Evolutionary conservation across 345 rosid genomes (phyloP).

Genomic region (Pistacia integerrima): DNA sequence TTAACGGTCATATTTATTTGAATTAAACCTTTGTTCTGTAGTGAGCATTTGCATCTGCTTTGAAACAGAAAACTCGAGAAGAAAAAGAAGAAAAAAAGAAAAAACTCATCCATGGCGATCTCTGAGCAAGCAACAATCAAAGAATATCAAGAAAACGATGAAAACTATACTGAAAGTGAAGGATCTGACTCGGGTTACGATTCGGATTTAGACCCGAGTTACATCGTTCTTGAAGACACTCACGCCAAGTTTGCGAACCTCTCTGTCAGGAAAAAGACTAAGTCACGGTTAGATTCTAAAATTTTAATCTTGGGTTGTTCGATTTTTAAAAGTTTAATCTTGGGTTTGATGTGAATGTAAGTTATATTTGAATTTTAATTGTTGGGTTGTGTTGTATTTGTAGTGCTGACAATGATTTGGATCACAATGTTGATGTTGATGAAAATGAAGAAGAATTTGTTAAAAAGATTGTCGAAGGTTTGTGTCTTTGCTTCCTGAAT

Average conservation of each 20-base stretch:
- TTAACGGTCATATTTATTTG: too few relatives aligned
- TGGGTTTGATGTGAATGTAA: not conserved
- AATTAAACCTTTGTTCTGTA: too few relatives aligned
- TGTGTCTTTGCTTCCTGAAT: not conserved
- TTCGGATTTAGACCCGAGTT: slow-evolving; percentile 40
- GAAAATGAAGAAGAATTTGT: slow-evolving; percentile 13
- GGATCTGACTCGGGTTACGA: slow-evolving; percentile 33
- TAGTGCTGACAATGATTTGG: slow-evolving; percentile 20
- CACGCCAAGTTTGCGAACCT: slow-evolving; percentile 30
- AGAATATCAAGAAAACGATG: slow-evolving; percentile 6
- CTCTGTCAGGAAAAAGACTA: slow-evolving; percentile 35
- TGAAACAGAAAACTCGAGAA: not conserved
- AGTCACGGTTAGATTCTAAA: slow-evolving; percentile 24
- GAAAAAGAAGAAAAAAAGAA: slow-evolving; percentile 34
- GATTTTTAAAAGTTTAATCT: not conserved
- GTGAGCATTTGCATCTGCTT: too few relatives aligned
- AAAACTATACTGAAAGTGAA: not conserved
- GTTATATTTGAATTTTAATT: not conserved
- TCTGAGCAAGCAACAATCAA: not conserved
- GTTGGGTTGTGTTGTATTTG: not conserved
- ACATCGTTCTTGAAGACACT: slow-evolving; percentile 28
- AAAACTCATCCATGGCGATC: slow-evolving; percentile 15
- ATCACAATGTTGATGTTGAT: slow-evolving; percentile 12
- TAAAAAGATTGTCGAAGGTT: slow-evolving; percentile 42
- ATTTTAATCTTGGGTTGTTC: not conserved